Base-by-base conservation (phyloP, 495 filamentous ascomycete species). In the Lophiotrema nucula region DNA sequence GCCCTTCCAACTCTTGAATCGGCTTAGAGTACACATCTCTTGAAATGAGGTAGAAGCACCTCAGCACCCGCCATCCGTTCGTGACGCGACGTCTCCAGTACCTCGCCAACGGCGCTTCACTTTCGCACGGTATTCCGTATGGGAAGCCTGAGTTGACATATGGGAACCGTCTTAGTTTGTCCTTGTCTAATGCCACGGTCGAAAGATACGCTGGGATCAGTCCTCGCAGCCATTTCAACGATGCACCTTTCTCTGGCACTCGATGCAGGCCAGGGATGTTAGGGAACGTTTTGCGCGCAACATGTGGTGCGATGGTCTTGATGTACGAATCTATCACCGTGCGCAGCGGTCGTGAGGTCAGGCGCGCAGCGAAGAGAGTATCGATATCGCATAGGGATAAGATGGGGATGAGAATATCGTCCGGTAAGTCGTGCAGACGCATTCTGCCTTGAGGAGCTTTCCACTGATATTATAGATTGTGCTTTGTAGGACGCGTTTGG, bases 1-100 rank as follows among this genome's bases (percentile, higher is more conserved):
- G 15, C 16, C 21, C 27, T 3, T 38, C 27, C 15, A 21, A n/a
- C 2, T 35, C 47, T 18, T 44, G 16, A 21, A 18, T 11, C 12
- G 15, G 15, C 38, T 4, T 31, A n/a, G 19, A 21, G 25, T 54
- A 54, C 51, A 45, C 51, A 28, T 45, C 38, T 24, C 38, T 45
- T 11, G 51, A 54, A 23, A 54, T 27, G 21, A 54, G 23, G 18
- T 45, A 35, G 15, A 54, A 22, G 6, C 22, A 19, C 19, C 41
- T 37, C 24, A 54, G 15, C 19, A 54, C 51, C 1, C 39, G 15
- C 51, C 51, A 54, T 23, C 51, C 51, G 11, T 54, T 54, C 13
- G 51, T 39, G 2, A 54, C 38, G 15, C 51, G 13, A 11, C 2
- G 1, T 13, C 51, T 43, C 51, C 51, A 54, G 37, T 54, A 45